A percentile compares a stretch with the other conserved stretches of the same genome.
Conservation (phyloP, 139 green algal species). For the Yamagishiella unicocca region DNA sequence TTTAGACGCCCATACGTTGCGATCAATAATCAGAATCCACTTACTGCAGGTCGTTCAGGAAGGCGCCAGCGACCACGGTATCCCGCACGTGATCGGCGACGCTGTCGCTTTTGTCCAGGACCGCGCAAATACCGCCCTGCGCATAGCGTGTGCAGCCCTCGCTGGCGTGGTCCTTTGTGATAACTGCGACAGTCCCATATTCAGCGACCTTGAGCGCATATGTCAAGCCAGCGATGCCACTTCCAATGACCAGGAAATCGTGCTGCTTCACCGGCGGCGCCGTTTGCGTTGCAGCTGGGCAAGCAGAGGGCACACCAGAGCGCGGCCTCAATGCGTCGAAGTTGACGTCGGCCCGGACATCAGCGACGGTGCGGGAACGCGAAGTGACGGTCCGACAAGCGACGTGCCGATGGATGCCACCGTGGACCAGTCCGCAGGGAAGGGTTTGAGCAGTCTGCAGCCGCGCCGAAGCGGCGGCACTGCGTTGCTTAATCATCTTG, state of each 20-base stretch:
- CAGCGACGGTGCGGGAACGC: background rate
- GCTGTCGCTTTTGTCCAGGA: constrained; percentile 90
- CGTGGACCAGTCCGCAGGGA: background rate
- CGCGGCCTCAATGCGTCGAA: constrained; percentile 57
- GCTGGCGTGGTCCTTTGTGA: constrained; percentile 90
- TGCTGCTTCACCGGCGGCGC: constrained; percentile 61
- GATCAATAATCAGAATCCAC: constrained; percentile 27
- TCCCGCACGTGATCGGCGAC: constrained; percentile 92
- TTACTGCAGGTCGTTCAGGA: constrained; percentile 85
- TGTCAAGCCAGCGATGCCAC: constrained; percentile 94
- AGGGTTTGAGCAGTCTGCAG: background rate
- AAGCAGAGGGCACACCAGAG: background rate
- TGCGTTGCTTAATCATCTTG: constrained; percentile 1
- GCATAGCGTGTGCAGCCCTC: constrained; percentile 93
- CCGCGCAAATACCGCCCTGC: constrained; percentile 95
- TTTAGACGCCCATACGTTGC: background rate
- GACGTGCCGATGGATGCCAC: background rate
- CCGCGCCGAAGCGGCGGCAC: background rate
- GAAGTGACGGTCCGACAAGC: background rate
- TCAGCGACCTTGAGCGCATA: constrained; percentile 96
- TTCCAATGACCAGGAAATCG: constrained; percentile 96
- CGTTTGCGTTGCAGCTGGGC: no score
- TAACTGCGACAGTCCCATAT: constrained; percentile 91
- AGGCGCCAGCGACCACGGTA: constrained; percentile 90
- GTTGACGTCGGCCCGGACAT: constrained; percentile 59